phyloP scores from a whole-genome alignment of 2,329 filamentous ascomycete genomes.

The Diplodia sapinea region DNA sequence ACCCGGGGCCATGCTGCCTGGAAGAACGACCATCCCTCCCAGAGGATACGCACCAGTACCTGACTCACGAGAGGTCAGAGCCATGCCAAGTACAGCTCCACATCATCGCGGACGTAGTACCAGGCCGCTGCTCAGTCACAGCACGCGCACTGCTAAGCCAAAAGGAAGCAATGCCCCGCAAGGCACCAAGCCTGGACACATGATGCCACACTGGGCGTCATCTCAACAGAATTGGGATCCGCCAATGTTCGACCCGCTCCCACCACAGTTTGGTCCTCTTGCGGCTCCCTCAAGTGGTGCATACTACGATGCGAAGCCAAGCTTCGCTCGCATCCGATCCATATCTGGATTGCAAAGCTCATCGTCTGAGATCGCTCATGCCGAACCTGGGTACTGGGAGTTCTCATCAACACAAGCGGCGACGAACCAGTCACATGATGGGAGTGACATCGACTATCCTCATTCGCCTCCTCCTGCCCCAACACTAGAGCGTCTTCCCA shows the following conservation, averaged over 20 bases:
- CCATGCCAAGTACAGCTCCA: not conserved
- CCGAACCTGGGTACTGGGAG: not conserved
- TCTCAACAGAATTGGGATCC: not conserved
- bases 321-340: not conserved
- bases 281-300: not conserved
- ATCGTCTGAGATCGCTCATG: not conserved
- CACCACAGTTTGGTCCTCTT: no score
- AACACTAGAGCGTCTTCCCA: slow-evolving; percentile 39
- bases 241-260: not conserved
- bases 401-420: not conserved
- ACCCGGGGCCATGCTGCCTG: not conserved
- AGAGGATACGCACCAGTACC: not conserved
- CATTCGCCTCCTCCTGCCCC: slow-evolving; percentile 40
- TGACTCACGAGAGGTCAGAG: not conserved
- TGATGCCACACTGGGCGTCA: not conserved
- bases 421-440: not conserved
- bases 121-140: not conserved
- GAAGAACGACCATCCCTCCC: not conserved
- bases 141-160: not conserved
- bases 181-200: not conserved
- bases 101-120: not conserved
- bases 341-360: not conserved
- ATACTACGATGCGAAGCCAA: not conserved
- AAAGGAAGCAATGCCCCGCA: not conserved
- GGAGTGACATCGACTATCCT: not conserved